These are phyloP conservation scores for Termitomyces sp. DNA, from an alignment of 768 basidiomycete species.

Conservation along the genomic window DNA sequence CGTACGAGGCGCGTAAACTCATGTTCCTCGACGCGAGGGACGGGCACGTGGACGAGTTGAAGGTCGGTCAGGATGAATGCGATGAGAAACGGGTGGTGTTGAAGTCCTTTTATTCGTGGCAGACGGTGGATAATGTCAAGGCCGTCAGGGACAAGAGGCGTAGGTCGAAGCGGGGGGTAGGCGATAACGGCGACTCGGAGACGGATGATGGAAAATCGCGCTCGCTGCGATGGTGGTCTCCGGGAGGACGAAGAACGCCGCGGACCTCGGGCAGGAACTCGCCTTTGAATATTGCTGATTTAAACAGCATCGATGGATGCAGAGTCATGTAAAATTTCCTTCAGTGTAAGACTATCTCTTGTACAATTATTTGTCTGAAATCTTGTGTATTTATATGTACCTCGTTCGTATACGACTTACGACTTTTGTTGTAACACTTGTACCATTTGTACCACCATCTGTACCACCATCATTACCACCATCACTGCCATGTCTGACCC, in stretches of 20 bases:
- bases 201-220: constrained; percentile 19
- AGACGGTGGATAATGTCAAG: constrained; percentile 77
- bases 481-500: too few species aligned
- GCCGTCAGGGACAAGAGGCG: constrained; percentile 63
- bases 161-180: constrained; percentile 46
- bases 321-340: constrained; percentile 54
- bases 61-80: constrained; percentile 78
- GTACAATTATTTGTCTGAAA: constrained; percentile 14
- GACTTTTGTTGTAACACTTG: neutral
- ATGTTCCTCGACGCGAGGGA: constrained; percentile 71
- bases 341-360: constrained; percentile 2
- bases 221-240: constrained; percentile 51
- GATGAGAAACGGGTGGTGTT: constrained; percentile 68
- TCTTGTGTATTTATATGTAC: constrained; percentile 1
- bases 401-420: neutral
- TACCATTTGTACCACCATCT: neutral
- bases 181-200: constrained; percentile 30
- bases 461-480: too few species aligned
- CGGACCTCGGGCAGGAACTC: constrained; percentile 43
- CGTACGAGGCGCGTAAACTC: constrained; percentile 69
- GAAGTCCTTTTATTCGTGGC: constrained; percentile 86
- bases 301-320: constrained; percentile 62
- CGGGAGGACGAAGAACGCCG: constrained; percentile 37
- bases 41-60: constrained; percentile 55
- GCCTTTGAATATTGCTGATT: constrained; percentile 41